Conservation (phyloP, 2,329 filamentous ascomycete species). For the Diaporthe eres region DNA sequence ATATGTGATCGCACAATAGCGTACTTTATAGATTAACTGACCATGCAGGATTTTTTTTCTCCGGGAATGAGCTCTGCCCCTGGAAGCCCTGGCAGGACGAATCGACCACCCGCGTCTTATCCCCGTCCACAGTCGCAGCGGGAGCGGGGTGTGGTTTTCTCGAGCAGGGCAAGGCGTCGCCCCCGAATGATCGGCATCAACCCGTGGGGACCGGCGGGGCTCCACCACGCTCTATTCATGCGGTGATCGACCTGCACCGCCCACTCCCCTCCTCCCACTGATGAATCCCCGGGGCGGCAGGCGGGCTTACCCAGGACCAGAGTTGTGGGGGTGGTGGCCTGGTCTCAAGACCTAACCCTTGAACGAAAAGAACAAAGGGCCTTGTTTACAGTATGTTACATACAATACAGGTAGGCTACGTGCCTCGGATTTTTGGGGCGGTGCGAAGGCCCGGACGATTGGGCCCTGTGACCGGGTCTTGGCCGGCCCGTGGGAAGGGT, state of each 20-base stretch:
- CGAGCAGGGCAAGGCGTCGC: constrained; percentile 4
- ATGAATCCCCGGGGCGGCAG: neutral
- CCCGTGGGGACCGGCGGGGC: constrained; percentile 11
- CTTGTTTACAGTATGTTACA: neutral
- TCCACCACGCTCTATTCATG: constrained; percentile 10
- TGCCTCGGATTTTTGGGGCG: neutral
- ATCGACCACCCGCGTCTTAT: neutral
- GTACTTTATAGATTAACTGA: neutral
- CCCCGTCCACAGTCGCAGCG: neutral
- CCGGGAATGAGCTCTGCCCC: neutral
- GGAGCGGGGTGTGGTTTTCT: constrained; percentile 2
- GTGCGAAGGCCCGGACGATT: neutral
- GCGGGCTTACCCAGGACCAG: too few relatives aligned
- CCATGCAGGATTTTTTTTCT: neutral
- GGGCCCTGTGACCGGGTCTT: constrained; percentile 14
- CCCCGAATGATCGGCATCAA: constrained; percentile 30
- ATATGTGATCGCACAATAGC: neutral
- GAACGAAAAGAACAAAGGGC: neutral
- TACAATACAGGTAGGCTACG: too few relatives aligned
- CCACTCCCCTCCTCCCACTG: neutral
- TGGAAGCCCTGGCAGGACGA: neutral
- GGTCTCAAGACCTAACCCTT: neutral
- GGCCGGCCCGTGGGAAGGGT: constrained; percentile 15
- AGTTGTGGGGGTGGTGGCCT: neutral
- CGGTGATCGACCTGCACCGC: constrained; percentile 27